These are phyloP conservation scores for Hypoxylon lienhwacheense DNA, from an alignment of 495 filamentous ascomycete species.

Conservation along the genomic window DNA sequence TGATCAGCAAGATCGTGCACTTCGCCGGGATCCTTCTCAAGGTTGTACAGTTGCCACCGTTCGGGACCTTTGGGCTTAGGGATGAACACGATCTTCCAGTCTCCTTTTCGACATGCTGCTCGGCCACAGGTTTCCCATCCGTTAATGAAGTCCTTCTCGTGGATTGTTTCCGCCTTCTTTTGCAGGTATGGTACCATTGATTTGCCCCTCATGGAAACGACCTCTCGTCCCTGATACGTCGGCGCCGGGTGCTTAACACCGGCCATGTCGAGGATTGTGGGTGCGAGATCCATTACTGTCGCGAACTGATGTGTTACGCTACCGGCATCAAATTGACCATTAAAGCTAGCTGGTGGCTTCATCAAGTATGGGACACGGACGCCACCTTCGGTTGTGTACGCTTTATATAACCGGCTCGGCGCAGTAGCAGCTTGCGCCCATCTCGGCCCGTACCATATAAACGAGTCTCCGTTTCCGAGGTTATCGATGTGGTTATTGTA, in stretches of 20 bases:
- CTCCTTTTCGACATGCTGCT: slow-evolving; percentile 43
- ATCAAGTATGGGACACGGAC: slow-evolving; percentile 63
- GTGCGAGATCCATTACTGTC: slow-evolving; percentile 67
- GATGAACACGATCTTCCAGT: slow-evolving; percentile 47
- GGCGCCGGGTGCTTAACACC: slow-evolving; percentile 61
- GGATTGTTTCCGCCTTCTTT: slow-evolving; percentile 40
- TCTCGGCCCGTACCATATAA: slow-evolving; percentile 68
- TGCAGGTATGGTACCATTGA: slow-evolving; percentile 39
- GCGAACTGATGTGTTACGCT: slow-evolving; percentile 61
- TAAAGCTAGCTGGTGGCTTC: slow-evolving; percentile 44
- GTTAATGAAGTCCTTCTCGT: slow-evolving; percentile 43
- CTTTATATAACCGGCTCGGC: slow-evolving; percentile 62
- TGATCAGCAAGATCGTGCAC: slow-evolving; percentile 41
- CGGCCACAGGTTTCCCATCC: slow-evolving; percentile 48
- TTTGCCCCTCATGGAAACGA: slow-evolving; percentile 62
- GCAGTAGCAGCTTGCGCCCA: slow-evolving; percentile 70
- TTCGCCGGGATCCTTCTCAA: slow-evolving; percentile 47
- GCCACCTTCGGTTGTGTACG: slow-evolving; percentile 65
- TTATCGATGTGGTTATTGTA: slow-evolving; percentile 66
- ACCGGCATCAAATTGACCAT: slow-evolving; percentile 33
- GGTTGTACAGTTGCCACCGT: slow-evolving; percentile 44
- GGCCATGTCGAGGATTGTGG: slow-evolving; percentile 64
- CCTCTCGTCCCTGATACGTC: slow-evolving; percentile 57
- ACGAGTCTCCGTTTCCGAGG: slow-evolving; percentile 61
- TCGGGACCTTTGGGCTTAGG: slow-evolving; percentile 40